Percentiles rank a stretch among this genome's conserved stretches.
phyloP scores from a whole-genome alignment of 2,329 filamentous ascomycete species.

The Colletotrichum sp. region DNA sequence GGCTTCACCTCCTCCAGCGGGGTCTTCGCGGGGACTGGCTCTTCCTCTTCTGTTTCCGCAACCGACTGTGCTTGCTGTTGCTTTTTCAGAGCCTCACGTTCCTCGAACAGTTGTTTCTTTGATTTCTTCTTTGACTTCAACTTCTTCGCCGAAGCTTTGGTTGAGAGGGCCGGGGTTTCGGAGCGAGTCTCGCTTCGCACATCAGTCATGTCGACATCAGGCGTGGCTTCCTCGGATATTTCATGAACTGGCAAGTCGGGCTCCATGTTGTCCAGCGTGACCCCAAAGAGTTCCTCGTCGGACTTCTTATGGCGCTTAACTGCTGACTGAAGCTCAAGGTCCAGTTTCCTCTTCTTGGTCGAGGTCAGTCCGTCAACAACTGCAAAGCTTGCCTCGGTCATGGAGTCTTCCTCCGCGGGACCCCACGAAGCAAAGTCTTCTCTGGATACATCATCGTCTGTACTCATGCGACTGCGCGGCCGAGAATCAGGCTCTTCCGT shows the following conservation, averaged over 20 bases:
- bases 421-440: slow-evolving; percentile 55
- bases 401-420: slow-evolving; percentile 64
- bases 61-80: slow-evolving; percentile 56
- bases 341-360: slow-evolving; percentile 75
- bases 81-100: slow-evolving; percentile 65
- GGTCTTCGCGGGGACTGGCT: slow-evolving; percentile 29
- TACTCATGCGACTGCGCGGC: slow-evolving; percentile 76
- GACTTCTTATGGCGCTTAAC: slow-evolving; percentile 82
- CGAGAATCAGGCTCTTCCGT: slow-evolving; percentile 88
- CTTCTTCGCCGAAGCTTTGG: slow-evolving; percentile 63
- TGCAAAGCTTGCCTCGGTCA: slow-evolving; percentile 76
- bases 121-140: slow-evolving; percentile 74
- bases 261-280: slow-evolving; percentile 61
- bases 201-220: slow-evolving; percentile 51
- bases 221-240: slow-evolving; percentile 55
- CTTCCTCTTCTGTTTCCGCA: slow-evolving; percentile 25
- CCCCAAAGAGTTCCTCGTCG: slow-evolving; percentile 79
- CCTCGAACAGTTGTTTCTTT: slow-evolving; percentile 78
- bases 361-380: slow-evolving; percentile 60
- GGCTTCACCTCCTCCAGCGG: slow-evolving; percentile 38
- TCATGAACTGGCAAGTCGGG: slow-evolving; percentile 51
- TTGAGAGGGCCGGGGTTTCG: slow-evolving; percentile 48
- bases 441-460: slow-evolving; percentile 51
- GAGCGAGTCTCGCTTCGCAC: slow-evolving; percentile 50
- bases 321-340: slow-evolving; percentile 70